Evolutionary conservation across 495 filamentous ascomycete species (phyloP).

Genomic region (Xylaria sp.): DNA sequence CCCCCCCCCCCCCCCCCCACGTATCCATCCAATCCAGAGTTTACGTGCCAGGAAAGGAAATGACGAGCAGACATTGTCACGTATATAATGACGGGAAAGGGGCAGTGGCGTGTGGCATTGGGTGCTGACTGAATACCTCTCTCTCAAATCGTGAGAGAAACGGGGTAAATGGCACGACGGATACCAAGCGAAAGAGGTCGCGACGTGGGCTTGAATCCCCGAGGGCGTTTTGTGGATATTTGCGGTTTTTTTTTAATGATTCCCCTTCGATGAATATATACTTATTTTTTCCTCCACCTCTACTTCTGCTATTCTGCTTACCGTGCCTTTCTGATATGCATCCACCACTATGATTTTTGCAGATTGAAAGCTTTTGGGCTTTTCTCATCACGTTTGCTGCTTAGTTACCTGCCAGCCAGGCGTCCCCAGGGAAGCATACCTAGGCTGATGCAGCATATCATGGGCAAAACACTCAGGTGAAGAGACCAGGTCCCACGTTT

Average conservation of each 20-base stretch:
- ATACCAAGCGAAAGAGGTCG: slow-evolving; percentile 8
- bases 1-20: no score
- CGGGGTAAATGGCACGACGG: background rate
- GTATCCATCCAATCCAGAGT: background rate
- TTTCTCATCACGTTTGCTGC: background rate
- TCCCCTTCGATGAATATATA: slow-evolving; percentile 21
- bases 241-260: slow-evolving; percentile 8
- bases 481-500: background rate
- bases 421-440: background rate
- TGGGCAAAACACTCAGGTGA: background rate
- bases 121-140: background rate
- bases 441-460: background rate
- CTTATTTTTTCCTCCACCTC: slow-evolving; percentile 1
- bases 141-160: background rate
- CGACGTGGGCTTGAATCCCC: background rate
- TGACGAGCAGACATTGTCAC: background rate
- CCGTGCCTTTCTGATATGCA: background rate
- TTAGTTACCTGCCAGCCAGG: background rate
- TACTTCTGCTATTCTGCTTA: slow-evolving; percentile 21
- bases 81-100: slow-evolving; percentile 12
- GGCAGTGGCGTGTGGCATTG: background rate
- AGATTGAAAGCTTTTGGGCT: background rate
- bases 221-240: slow-evolving; percentile 12
- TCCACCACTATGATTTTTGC: background rate
- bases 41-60: background rate